A percentile compares a stretch with the other conserved stretches of the same genome.
phyloP scores from a whole-genome alignment of 116 monocot species.

The Dioscorea cayenensis region DNA sequence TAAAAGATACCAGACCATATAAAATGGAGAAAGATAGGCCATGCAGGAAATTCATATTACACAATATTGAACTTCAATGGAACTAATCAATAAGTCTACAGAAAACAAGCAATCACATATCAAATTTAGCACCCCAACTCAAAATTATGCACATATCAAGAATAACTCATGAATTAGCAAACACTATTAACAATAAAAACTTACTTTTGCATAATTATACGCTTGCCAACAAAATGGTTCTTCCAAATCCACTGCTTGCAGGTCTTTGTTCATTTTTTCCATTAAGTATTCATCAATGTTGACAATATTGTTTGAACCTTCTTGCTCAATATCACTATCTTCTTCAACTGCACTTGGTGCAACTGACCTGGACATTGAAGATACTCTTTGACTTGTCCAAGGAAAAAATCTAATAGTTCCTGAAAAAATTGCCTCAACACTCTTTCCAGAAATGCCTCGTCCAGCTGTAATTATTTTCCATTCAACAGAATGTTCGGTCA shows the following conservation, averaged over 20 bases:
- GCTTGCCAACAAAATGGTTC: constrained; percentile 99
- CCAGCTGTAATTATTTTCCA: constrained; percentile 89
- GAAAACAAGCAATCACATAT: neutral
- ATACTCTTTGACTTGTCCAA: constrained; percentile 22
- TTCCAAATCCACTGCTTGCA: constrained; percentile 71
- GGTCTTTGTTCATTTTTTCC: constrained; percentile 81
- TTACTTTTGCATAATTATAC: constrained; percentile 94
- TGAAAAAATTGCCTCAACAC: constrained; percentile 85
- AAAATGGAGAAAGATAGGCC: too few species aligned
- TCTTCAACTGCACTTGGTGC: constrained; percentile 37
- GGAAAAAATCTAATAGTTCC: constrained; percentile 84
- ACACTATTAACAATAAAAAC: neutral
- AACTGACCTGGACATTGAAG: constrained; percentile 32
- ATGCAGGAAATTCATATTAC: neutral
- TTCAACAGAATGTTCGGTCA: constrained; percentile 78
- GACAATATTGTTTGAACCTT: constrained; percentile 40
- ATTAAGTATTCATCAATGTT: constrained; percentile 71
- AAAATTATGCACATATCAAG: neutral
- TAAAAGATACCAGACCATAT: too few species aligned
- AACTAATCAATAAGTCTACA: neutral
- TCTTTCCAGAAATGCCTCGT: constrained; percentile 73
- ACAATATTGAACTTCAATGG: neutral
- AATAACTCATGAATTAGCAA: neutral
- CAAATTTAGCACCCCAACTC: neutral
- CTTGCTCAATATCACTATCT: constrained; percentile 76